Base-by-base conservation (phyloP, 148 eudicot species). In the Euryodendron excelsum region DNA sequence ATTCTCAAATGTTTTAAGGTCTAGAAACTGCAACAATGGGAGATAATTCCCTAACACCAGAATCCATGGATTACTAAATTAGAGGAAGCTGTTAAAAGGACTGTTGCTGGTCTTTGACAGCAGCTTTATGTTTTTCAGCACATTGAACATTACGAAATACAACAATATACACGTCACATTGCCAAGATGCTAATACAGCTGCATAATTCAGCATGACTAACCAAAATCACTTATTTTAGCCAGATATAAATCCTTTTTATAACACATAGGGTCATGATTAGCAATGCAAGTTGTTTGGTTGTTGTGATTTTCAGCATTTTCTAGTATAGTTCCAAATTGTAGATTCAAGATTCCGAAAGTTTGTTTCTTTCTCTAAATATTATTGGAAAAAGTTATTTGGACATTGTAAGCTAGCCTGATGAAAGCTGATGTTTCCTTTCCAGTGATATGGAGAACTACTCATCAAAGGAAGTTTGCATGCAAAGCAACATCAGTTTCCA, bases 401-500 rank as follows among this genome's bases (percentile, higher is more conserved):
- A 27, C 5, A 18, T 75, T 27, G 61, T 27, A 11, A 4, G 45
- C 8, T 5, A 41, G 45, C 45, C 45, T 41, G 45, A 41, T 41
- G 45, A 41, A 4, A 15, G 11, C 69, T 61, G 25, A 20, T 36
- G 17, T n/a, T 64, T 72, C 73, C 27, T 28, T 79, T 76, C 21
- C 86, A 94, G 98, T 80, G 77, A 85, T 85, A 62, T 76, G 63
- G 78, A 83, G 81, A 72, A 81, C 84, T 48, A 77, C 85, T 79
- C 50, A 72, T 78, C 85, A 34, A 76, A 84, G 65, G 80, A 87
- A 86, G 67, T 23, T 70, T 72, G 71, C 68, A 64, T 56, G 70
- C 20, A 89, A 84, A 80, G 74, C 87, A 63, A 80, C 79, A 45
- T 21, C 91, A 63, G 70, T 82, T 74, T 84, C 91, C 41, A 83